Evolutionary conservation across 2,329 filamentous ascomycete genomes (phyloP).

Genomic region (Paecilomyces formosus): DNA sequence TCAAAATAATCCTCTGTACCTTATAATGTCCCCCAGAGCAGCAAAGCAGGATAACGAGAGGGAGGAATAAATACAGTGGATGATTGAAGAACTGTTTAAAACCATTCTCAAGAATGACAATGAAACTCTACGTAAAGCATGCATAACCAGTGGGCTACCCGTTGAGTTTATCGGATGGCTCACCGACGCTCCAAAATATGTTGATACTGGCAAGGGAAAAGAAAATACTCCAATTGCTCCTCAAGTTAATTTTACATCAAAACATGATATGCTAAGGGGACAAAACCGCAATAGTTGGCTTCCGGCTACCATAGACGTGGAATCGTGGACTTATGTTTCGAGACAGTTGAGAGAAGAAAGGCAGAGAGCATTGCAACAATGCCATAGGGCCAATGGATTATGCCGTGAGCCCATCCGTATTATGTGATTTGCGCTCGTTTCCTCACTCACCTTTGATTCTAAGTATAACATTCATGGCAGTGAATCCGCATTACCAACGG

Average conservation of each 20-base stretch:
- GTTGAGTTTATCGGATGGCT: neutral
- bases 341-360: conserved; percentile 2
- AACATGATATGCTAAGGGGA: too few relatives aligned
- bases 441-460: neutral
- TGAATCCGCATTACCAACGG: conserved; percentile 4
- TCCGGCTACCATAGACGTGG: conserved; percentile 1
- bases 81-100: neutral
- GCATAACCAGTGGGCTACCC: neutral
- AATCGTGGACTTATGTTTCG: conserved; percentile 2
- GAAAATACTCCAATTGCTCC: neutral
- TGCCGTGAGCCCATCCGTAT: conserved; percentile 1
- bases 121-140: neutral
- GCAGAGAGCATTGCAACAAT: conserved; percentile 1
- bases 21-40: conserved; percentile 2
- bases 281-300: neutral
- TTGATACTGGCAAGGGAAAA: too few relatives aligned
- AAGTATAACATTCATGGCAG: conserved; percentile 3
- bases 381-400: neutral
- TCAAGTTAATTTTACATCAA: neutral
- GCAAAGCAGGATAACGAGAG: conserved; percentile 1
- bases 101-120: neutral
- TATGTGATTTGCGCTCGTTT: neutral
- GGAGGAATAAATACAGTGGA: conserved; percentile 5
- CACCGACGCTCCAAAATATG: too few relatives aligned
- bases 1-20: conserved; percentile 3